Percentiles rank a stretch among this genome's conserved stretches.
Conservation (phyloP, 331 rosid genomes). For the Pyracantha coccinea region DNA sequence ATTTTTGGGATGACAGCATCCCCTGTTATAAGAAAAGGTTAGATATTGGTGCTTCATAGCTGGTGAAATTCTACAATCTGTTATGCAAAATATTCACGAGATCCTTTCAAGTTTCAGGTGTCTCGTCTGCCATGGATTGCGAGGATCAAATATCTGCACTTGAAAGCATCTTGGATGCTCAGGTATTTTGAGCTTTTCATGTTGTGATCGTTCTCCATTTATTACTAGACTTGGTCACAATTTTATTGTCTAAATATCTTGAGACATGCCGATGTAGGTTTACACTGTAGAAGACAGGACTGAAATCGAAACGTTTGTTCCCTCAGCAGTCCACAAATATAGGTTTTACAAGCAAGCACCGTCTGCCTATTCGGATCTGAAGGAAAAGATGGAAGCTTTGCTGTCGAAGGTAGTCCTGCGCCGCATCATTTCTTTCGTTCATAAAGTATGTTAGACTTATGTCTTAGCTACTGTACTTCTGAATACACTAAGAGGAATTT, state of each 20-base stretch:
- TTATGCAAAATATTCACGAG: constrained; percentile 7
- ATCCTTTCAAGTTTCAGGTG: constrained; percentile 32
- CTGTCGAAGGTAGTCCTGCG: constrained; percentile 54
- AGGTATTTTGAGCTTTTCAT: constrained; percentile 27
- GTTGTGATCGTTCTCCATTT: background rate
- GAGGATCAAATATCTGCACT: constrained; percentile 68
- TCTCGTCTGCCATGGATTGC: constrained; percentile 53
- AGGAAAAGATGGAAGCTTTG: constrained; percentile 62
- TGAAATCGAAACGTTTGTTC: constrained; percentile 49
- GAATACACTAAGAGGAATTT: constrained; percentile 4
- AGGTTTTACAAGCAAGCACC: constrained; percentile 45
- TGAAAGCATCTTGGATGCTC: constrained; percentile 65
- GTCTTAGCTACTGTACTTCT: background rate
- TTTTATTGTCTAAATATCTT: background rate
- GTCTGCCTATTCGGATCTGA: constrained; percentile 38
- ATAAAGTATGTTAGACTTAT: background rate
- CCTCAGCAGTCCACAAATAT: constrained; percentile 52
- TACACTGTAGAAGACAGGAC: constrained; percentile 59
- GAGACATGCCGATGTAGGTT: constrained; percentile 32
- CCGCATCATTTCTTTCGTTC: background rate
- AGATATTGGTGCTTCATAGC: background rate
- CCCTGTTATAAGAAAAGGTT: constrained; percentile 78
- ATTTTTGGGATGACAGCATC: constrained; percentile 95
- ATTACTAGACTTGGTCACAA: background rate
- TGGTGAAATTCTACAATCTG: background rate